phyloP scores from a whole-genome alignment of 495 filamentous ascomycete species.

The Daldinia loculata region DNA sequence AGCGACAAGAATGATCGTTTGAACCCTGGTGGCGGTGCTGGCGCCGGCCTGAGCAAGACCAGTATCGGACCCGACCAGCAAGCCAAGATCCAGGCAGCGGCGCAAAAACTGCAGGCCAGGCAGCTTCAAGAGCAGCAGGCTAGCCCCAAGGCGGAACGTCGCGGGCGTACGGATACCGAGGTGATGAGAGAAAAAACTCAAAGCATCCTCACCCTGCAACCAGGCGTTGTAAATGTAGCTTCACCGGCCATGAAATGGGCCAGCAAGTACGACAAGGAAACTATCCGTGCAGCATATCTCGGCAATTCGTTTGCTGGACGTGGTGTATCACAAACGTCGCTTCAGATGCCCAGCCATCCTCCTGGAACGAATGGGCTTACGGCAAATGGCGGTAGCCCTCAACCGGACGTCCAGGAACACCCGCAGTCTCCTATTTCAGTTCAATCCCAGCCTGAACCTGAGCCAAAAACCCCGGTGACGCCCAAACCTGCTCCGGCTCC shows the following conservation, averaged over 20 bases:
- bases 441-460: constrained; percentile 11
- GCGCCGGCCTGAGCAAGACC: constrained; percentile 72
- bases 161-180: constrained; percentile 64
- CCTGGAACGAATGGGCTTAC: constrained; percentile 26
- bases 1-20: constrained; percentile 48
- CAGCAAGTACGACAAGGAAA: constrained; percentile 85
- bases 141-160: constrained; percentile 45
- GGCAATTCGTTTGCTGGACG: constrained; percentile 73
- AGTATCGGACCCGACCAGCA: constrained; percentile 93
- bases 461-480: constrained; percentile 14
- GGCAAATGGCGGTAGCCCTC: constrained; percentile 44
- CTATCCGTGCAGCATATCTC: constrained; percentile 82
- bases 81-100: constrained; percentile 89
- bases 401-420: constrained; percentile 50
- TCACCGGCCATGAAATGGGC: constrained; percentile 97
- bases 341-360: constrained; percentile 44
- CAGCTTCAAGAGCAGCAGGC: constrained; percentile 49
- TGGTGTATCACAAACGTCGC: constrained; percentile 52
- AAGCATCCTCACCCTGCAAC: constrained; percentile 90
- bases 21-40: constrained; percentile 53
- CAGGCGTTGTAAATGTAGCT: constrained; percentile 84
- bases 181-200: constrained; percentile 77
- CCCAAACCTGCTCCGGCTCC: constrained; percentile 19
- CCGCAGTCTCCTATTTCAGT: constrained; percentile 32
- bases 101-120: constrained; percentile 77